phyloP scores from a whole-genome alignment of 2,329 filamentous ascomycete genomes.

The Nannizziopsis barbatae region DNA sequence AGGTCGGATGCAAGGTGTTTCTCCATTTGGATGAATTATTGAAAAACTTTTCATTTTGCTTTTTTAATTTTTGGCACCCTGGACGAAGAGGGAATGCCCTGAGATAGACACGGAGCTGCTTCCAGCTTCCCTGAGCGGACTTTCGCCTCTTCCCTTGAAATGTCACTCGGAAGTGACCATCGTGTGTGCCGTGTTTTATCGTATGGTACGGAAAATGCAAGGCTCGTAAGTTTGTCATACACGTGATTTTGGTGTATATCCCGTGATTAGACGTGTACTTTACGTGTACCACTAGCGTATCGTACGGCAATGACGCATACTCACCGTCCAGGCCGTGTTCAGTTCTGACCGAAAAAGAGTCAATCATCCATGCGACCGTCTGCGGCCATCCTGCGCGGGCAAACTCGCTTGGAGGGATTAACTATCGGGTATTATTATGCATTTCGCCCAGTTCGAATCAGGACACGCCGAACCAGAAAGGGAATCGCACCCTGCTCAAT shows the following conservation, averaged over 20 bases:
- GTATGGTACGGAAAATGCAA: background rate
- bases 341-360: background rate
- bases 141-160: background rate
- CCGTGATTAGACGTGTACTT: background rate
- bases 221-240: background rate
- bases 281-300: background rate
- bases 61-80: background rate
- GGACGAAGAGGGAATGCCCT: background rate
- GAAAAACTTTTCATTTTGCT: background rate
- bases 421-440: background rate
- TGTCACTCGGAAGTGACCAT: constrained; percentile 2
- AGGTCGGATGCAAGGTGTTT: background rate
- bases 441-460: constrained; percentile 9
- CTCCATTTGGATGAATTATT: background rate
- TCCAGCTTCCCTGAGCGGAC: too few species aligned
- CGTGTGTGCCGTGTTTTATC: background rate
- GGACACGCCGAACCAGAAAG: constrained; percentile 2
- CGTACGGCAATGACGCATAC: constrained; percentile 7
- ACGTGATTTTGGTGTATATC: background rate
- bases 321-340: background rate
- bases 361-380: constrained; percentile 14
- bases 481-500: background rate
- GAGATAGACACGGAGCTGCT: too few species aligned
- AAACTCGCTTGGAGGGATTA: background rate
- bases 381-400: constrained; percentile 13